Conservation (phyloP, 352 stramenopile genomes). For the Phytophthora rubi region DNA sequence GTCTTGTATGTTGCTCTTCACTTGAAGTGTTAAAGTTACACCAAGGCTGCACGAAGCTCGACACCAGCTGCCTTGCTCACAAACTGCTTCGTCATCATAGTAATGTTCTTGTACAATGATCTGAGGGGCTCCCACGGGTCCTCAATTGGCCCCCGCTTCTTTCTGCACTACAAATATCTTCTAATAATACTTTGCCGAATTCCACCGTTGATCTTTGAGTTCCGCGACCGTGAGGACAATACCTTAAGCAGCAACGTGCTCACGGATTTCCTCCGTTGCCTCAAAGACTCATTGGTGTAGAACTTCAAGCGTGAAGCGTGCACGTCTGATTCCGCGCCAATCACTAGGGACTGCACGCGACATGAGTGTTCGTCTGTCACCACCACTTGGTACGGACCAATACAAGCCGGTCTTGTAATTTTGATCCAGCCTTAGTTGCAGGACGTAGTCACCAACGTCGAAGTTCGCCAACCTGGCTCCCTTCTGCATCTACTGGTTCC, state of each 20-base stretch:
- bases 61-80: neutral
- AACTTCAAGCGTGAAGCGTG: slow-evolving; percentile 38
- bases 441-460: neutral
- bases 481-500: neutral
- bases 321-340: slow-evolving; percentile 24
- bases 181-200: neutral
- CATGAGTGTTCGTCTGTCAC: slow-evolving; percentile 25
- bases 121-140: slow-evolving; percentile 8
- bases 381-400: slow-evolving; percentile 32
- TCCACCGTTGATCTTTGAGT: slow-evolving; percentile 9
- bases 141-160: neutral
- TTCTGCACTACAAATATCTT: slow-evolving; percentile 6
- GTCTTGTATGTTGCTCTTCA: too few species aligned
- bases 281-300: slow-evolving; percentile 29
- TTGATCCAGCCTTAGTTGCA: too few species aligned
- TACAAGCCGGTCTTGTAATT: slow-evolving; percentile 17
- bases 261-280: slow-evolving; percentile 28
- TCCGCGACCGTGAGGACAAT: slow-evolving; percentile 21
- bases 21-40: slow-evolving; percentile 1
- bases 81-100: slow-evolving; percentile 6
- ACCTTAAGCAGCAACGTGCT: slow-evolving; percentile 29
- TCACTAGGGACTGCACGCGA: slow-evolving; percentile 21
- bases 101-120: slow-evolving; percentile 3
- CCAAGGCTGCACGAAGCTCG: neutral
- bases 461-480: too few species aligned